Conservation (phyloP, 208 protist genomes). For the Leishmania mexicana region DNA sequence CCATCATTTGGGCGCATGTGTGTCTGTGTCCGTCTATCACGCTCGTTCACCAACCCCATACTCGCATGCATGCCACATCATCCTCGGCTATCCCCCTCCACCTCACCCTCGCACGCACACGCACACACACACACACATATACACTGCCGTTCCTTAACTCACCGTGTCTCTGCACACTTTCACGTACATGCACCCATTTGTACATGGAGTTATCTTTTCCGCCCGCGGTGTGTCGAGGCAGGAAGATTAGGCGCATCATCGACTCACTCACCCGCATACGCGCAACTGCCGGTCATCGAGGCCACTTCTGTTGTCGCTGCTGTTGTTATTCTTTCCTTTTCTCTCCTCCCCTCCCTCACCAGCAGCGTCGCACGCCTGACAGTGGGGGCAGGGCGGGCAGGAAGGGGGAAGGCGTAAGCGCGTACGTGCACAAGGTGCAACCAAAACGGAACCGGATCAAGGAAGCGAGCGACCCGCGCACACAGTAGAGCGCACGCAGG, state of each 20-base stretch:
- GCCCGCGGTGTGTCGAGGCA: not conserved
- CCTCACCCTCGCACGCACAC: not conserved
- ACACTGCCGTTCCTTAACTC: not conserved
- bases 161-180: not conserved
- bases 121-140: not conserved
- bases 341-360: not conserved
- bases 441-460: not conserved
- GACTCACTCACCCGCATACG: not conserved
- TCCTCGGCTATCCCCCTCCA: not conserved
- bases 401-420: too few species aligned
- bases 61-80: not conserved
- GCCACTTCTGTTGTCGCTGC: not conserved
- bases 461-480: not conserved
- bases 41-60: not conserved
- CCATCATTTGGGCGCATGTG: not conserved
- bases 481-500: not conserved
- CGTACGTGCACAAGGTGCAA: too few species aligned
- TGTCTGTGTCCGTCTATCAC: not conserved
- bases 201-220: not conserved
- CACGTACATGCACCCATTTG: not conserved
- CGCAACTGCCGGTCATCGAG: not conserved
- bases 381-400: too few species aligned
- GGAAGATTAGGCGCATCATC: not conserved
- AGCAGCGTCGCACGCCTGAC: not conserved
- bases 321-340: not conserved